phyloP scores from a whole-genome alignment of 2,329 filamentous ascomycete species.

The Seiridium cupressi region DNA sequence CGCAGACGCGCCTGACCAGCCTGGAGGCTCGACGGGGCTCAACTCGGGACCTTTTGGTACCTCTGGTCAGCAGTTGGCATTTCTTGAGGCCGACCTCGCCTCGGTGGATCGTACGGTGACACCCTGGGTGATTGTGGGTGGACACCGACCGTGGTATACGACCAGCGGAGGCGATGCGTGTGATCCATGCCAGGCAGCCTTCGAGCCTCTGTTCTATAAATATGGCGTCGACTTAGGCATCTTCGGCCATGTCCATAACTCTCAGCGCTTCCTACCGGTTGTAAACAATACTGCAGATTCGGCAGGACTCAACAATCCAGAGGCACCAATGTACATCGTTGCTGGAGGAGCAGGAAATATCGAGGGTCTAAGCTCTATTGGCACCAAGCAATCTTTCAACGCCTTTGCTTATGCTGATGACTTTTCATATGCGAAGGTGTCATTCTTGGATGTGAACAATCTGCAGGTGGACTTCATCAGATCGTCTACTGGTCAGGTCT shows the following conservation, averaged over 20 bases:
- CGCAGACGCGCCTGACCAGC: slow-evolving; percentile 42
- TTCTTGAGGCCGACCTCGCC: slow-evolving; percentile 53
- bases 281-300: slow-evolving; percentile 33
- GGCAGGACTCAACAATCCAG: slow-evolving; percentile 34
- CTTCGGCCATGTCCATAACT: slow-evolving; percentile 59
- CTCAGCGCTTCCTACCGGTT: slow-evolving; percentile 48
- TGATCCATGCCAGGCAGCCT: slow-evolving; percentile 46
- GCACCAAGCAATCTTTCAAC: slow-evolving; percentile 39
- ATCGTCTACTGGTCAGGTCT: slow-evolving; percentile 43
- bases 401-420: slow-evolving; percentile 49
- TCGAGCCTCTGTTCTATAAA: slow-evolving; percentile 51
- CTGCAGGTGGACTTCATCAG: slow-evolving; percentile 50
- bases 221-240: slow-evolving; percentile 57
- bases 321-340: slow-evolving; percentile 52
- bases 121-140: slow-evolving; percentile 49
- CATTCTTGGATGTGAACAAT: slow-evolving; percentile 41
- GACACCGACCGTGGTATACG: slow-evolving; percentile 41
- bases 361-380: slow-evolving; percentile 45
- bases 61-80: slow-evolving; percentile 48
- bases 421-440: slow-evolving; percentile 50
- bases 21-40: slow-evolving; percentile 37
- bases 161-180: slow-evolving; percentile 34
- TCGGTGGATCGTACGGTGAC: slow-evolving; percentile 54
- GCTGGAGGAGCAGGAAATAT: slow-evolving; percentile 56
- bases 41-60: slow-evolving; percentile 49